Evolutionary conservation across 345 rosid genomes (phyloP), one percentile per base, ranked within the genome.

Genomic region (Pistacia vera): DNA sequence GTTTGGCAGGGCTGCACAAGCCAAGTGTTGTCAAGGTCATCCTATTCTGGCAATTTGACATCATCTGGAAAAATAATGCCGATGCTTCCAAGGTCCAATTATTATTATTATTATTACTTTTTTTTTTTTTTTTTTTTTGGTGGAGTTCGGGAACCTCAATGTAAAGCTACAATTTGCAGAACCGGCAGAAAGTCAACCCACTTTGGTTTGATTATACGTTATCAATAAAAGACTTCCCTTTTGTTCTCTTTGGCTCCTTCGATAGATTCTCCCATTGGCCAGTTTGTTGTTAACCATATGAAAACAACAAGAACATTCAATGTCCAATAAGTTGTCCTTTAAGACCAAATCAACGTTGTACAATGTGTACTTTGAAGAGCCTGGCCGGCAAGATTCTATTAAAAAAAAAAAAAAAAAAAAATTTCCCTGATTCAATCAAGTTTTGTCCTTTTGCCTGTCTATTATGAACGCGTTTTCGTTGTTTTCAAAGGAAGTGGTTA

Each of bases 211-310:
- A 30, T 52, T 52, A 8, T n/a, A 16, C 17, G 5, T 54, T 25
- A 8, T 11, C 14, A 25, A 60, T 49, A 30, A 16, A n/a, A 68
- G 25, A 76, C 20, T 10, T 0, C 68, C 69, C n/a, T n/a, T 51
- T 70, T 76, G 13, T 30, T 30, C 33, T 30, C 52, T 22, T 60
- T 51, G 54, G 46, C 54, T 63, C 3, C 61, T 22, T 65, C 76
- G 44, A 57, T 58, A 11, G 20, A 9, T 18, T 75, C 3, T 28
- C 13, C 49, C 11, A 16, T 6, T 9, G 44, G 38, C 57, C 59
- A 38, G 36, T 38, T 11, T 41, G n/a, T 35, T 56, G 41, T 46
- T 28, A 60, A 44, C 58, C 54, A 8, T 36, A 72, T 28, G 36
- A 18, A 51, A 25, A 51, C 58, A 51, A 51, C 22, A 51, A 63